Base-by-base conservation (phyloP, 2,329 filamentous ascomycete genomes). In the Trichoderma harzianum region DNA sequence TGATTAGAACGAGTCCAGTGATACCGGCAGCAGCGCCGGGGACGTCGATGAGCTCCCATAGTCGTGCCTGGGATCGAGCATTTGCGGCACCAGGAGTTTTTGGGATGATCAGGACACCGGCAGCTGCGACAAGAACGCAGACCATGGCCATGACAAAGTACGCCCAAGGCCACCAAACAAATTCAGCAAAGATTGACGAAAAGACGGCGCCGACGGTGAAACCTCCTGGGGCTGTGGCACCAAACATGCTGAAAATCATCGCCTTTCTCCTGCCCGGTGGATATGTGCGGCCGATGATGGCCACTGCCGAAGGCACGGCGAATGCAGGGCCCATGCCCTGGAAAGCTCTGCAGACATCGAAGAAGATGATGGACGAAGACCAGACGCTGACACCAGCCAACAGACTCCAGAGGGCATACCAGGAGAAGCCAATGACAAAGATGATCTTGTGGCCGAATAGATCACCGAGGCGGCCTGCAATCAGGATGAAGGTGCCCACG, bases 281-380 rank as follows among this genome's bases (percentile, higher is more conserved):
- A 74, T 90, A 90, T 1, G 84, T 83, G 0, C 81, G 80, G 5
- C 88, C 87, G 5, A 90, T 77, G 18, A 91, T 81, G 3, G 87
- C 88, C 43, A 91, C 79, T 1, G 81, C 85, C 75, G 90, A 90
- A 0, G 88, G 88, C 21, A 90, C 78, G 60, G 84, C 75, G 58
- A 90, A 82, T 0, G 88, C 86, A 0, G 87, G 86, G 0, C 88
- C 88, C 53, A 88, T 84, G 2, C 86, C 85, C 73, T 88, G 85
- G 11, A 88, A 77, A 3, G 83, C 85, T 28, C 86, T 83, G 32
- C 81, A 81, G 67, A 86, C 80, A 51, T 83, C 82, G 75, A 88
- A 86, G 71, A 81, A 76, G 28, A 79, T 58, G 34, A 65, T 71
- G 36, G 69, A 65, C 72, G 53, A 78, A 83, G 75, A 85, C 77